Percentiles rank a stretch among this genome's conserved stretches.
These are phyloP conservation scores for Cymbopogon citratus DNA, from an alignment of 176 grass and related monocot genomes.

Conservation along the genomic window DNA sequence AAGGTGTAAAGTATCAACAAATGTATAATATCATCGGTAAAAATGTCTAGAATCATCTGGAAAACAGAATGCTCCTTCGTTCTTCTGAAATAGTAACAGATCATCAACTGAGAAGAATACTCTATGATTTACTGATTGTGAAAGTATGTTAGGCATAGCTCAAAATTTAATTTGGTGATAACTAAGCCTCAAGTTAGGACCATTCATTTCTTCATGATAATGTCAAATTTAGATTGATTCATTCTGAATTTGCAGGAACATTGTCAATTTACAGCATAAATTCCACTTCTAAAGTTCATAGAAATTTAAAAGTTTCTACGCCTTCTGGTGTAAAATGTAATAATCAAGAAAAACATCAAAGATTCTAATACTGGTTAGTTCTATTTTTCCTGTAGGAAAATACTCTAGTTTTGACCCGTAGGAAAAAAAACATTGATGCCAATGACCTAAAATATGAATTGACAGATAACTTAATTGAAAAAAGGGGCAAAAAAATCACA, in stretches of 20 bases:
- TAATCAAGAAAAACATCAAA: not conserved
- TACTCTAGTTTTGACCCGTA: not conserved
- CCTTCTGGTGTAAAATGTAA: not conserved
- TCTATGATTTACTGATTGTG: not conserved
- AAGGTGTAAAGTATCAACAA: not conserved
- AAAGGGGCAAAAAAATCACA: not conserved
- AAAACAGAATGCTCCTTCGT: not conserved
- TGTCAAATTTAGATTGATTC: not conserved
- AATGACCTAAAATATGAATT: not conserved
- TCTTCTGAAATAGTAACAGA: not conserved
- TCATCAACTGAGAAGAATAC: not conserved
- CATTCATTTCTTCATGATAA: not conserved
- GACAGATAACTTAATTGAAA: not conserved
- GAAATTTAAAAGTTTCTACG: not conserved
- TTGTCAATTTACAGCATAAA: not conserved
- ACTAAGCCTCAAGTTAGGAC: not conserved
- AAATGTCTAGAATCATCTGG: not conserved
- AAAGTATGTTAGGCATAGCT: not conserved
- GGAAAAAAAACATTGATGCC: not conserved
- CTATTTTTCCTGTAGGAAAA: not conserved
- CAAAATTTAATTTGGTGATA: not conserved
- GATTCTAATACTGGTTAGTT: not conserved
- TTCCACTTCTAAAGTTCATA: not conserved
- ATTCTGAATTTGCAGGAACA: not conserved
- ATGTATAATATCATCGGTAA: not conserved